Percentiles rank a stretch among this genome's conserved stretches.
Conservation (phyloP, 73 alveolate genomes). For the Paraurostyla sp. region DNA sequence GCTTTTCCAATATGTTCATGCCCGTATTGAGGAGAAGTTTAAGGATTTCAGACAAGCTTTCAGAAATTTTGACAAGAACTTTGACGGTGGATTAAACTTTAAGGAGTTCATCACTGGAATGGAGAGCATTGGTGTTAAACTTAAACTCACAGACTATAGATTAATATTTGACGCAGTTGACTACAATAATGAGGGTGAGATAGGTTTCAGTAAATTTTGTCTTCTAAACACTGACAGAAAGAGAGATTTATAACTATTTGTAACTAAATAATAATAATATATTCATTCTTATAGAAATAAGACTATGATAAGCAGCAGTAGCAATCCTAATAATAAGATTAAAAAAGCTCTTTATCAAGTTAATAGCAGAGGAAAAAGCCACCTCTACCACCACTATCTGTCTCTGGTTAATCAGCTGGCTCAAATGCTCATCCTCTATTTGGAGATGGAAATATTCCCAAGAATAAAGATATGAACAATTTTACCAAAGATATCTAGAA, state of each 20-base stretch:
- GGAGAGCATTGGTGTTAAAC: slow-evolving; percentile 62
- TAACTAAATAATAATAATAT: neutral
- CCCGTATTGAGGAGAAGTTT: slow-evolving; percentile 60
- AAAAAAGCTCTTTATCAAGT: no score
- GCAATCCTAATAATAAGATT: neutral
- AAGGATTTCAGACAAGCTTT: slow-evolving; percentile 62
- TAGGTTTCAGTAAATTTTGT: slow-evolving; percentile 65
- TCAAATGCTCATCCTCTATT: slow-evolving; percentile 29
- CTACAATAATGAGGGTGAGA: slow-evolving; percentile 52
- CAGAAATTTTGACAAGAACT: slow-evolving; percentile 64
- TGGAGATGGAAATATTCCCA: slow-evolving; percentile 62
- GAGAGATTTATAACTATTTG: neutral
- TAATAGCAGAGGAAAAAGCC: slow-evolving; percentile 12
- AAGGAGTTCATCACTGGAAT: slow-evolving; percentile 64
- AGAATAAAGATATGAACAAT: slow-evolving; percentile 45
- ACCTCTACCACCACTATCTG: slow-evolving; percentile 29
- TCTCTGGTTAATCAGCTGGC: neutral
- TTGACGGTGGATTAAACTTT: slow-evolving; percentile 60
- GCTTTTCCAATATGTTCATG: slow-evolving; percentile 47
- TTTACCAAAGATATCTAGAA: slow-evolving; percentile 31
- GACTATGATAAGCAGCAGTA: neutral
- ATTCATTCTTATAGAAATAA: neutral
- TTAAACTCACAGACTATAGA: slow-evolving; percentile 51
- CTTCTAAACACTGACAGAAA: slow-evolving; percentile 58
- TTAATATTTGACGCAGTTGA: slow-evolving; percentile 61